Evolutionary conservation across 169 alveolate species (phyloP), one percentile per base, ranked within the genome.

Genomic region (Eimeria acervulina): DNA sequence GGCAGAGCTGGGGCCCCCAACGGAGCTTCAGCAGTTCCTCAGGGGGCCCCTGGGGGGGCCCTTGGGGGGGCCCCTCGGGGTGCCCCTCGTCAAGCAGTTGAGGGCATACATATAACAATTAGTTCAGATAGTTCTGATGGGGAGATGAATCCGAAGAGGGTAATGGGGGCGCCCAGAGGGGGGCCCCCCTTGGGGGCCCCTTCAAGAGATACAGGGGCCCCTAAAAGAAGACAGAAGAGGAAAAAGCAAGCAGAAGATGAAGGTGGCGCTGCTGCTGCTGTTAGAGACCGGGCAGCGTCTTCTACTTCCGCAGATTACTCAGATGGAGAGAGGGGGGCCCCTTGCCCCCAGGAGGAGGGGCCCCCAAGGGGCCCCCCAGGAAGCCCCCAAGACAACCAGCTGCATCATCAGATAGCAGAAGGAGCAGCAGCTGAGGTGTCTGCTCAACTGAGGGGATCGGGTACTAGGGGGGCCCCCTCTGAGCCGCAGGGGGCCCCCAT

Each of bases 141-240:
- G 17, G 83, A 70, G n/a, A 36, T 6, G n/a, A 28, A 1, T 28
- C 0, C 47, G 8, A 31, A 70, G 21, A 70, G n/a, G 51, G 51
- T 1, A 12, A 4, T 28, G 21, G 83, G 31, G 44, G 52, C 15
- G 31, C 52, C 84, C 28, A n/a, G 4, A 5, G 84, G 23, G 51
- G 83, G 83, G 52, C 83, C 83, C 83, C 83, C 83, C 21, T 2
- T 2, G 72, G 83, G 83, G 83, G 42, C 83, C 83, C 83, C 83
- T 28, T 31, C 44, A 15, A 6, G 2, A 23, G 52, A 47, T 21
- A 6, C 19, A 28, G 52, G 52, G 44, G 84, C 84, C 84, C 52
- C 28, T 52, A 78, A 26, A 40, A 19, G 66, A 7, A 33, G 13
- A 33, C 51, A 1, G 28, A 40, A 40, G 84, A 3, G 84, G 52